These are phyloP conservation scores for Copromyces sp. DNA, from an alignment of 495 filamentous ascomycete genomes.

Conservation along the genomic window DNA sequence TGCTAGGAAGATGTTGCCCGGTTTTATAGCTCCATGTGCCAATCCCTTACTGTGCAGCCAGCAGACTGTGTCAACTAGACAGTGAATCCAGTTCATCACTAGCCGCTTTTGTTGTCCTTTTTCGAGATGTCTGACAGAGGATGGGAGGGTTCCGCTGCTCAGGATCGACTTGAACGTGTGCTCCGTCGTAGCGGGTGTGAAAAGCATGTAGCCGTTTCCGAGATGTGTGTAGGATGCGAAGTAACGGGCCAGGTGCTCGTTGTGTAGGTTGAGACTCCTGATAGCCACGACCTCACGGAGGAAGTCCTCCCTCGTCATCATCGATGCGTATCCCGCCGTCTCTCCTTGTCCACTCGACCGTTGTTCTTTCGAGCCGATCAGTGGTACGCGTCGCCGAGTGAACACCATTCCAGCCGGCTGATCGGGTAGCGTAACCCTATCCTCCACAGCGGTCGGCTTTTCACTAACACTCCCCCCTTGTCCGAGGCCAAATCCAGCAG, in stretches of 20 bases:
- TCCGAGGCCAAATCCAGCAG: background rate
- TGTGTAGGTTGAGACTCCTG: constrained; percentile 44
- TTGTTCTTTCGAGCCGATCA: constrained; percentile 18
- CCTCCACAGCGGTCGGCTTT: constrained; percentile 14
- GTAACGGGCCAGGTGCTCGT: constrained; percentile 72
- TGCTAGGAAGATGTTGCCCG: constrained; percentile 17
- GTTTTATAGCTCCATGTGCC: constrained; percentile 70
- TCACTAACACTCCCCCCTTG: background rate
- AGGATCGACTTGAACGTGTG: constrained; percentile 71
- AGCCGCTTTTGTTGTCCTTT: constrained; percentile 61
- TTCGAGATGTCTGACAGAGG: constrained; percentile 55
- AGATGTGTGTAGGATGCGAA: constrained; percentile 72
- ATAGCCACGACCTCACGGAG: constrained; percentile 55
- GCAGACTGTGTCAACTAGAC: constrained; percentile 65
- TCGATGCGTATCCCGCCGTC: constrained; percentile 34
- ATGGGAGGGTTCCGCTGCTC: constrained; percentile 44
- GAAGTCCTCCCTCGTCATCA: constrained; percentile 54
- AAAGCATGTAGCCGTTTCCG: constrained; percentile 62
- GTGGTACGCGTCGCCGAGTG: constrained; percentile 59
- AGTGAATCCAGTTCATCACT: constrained; percentile 80
- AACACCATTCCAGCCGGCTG: constrained; percentile 46
- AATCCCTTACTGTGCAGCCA: constrained; percentile 66
- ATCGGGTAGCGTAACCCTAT: constrained; percentile 58
- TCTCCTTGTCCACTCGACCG: constrained; percentile 24
- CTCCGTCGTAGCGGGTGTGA: constrained; percentile 58